These are phyloP conservation scores for Cruciata laevipes DNA, from an alignment of 257 asterid genomes.

Conservation along the genomic window DNA sequence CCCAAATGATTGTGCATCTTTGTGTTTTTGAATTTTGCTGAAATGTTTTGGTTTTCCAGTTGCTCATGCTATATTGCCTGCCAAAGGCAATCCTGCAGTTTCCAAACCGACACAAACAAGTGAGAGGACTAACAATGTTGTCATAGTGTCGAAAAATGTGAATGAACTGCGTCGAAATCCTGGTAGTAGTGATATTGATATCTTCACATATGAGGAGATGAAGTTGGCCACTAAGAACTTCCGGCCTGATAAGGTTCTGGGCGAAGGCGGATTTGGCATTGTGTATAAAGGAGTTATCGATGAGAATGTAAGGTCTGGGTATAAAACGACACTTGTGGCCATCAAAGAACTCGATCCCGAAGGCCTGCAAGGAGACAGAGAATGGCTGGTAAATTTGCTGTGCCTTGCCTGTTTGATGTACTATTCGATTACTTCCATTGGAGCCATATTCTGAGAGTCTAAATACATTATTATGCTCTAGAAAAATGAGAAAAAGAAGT, in stretches of 20 bases:
- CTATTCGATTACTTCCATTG: background rate
- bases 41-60: constrained; percentile 10
- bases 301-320: constrained; percentile 57
- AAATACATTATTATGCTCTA: too few relatives aligned
- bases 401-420: background rate
- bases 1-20: background rate
- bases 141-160: constrained; percentile 55
- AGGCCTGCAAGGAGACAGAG: constrained; percentile 89
- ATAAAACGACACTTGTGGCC: constrained; percentile 60
- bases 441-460: background rate
- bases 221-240: constrained; percentile 82
- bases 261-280: constrained; percentile 89
- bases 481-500: background rate
- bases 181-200: constrained; percentile 66
- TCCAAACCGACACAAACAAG: constrained; percentile 13
- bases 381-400: constrained; percentile 61
- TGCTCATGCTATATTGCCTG: constrained; percentile 27
- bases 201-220: constrained; percentile 90
- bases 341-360: constrained; percentile 90
- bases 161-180: constrained; percentile 71
- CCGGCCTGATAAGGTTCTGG: constrained; percentile 80
- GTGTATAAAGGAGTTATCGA: constrained; percentile 89
- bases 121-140: constrained; percentile 27
- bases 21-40: background rate
- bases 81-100: constrained; percentile 33